These are phyloP conservation scores for Graphilbum ipis-grandicollis DNA, from an alignment of 2,329 filamentous ascomycete genomes.

Conservation along the genomic window DNA sequence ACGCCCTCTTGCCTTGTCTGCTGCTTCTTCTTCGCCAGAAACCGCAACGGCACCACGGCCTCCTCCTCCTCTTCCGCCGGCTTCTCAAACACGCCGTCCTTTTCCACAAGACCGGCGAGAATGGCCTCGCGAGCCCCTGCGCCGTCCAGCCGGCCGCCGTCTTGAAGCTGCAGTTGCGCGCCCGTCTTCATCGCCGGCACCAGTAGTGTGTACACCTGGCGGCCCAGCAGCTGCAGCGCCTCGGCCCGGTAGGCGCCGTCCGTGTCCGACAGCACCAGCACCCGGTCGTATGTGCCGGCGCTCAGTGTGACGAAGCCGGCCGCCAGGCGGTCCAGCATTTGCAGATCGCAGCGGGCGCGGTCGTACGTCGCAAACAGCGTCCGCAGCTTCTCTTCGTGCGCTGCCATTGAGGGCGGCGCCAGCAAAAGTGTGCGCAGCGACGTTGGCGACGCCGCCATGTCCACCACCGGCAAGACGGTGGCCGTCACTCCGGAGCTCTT, in stretches of 20 bases:
- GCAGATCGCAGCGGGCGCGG: conserved; percentile 65
- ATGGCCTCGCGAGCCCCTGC: conserved; percentile 61
- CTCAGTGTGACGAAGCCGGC: conserved; percentile 67
- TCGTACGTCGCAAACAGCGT: conserved; percentile 56
- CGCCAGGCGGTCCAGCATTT: conserved; percentile 91
- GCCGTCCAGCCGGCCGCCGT: conserved; percentile 33
- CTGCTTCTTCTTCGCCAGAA: conserved; percentile 41
- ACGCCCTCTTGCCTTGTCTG: conserved; percentile 1
- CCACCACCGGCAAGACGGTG: too few relatives aligned
- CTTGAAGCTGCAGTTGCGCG: conserved; percentile 51
- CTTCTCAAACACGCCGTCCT: conserved; percentile 57
- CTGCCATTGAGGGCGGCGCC: conserved; percentile 76
- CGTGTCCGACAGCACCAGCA: conserved; percentile 69
- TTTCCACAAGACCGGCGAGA: conserved; percentile 56
- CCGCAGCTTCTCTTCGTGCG: conserved; percentile 63
- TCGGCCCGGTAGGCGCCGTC: conserved; percentile 43
- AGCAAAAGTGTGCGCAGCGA: conserved; percentile 23
- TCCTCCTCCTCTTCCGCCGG: conserved; percentile 41
- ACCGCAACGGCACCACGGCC: conserved; percentile 43
- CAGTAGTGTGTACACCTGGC: conserved; percentile 51
- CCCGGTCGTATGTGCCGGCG: conserved; percentile 58
- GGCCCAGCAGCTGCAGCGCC: conserved; percentile 40
- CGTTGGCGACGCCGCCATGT: not conserved
- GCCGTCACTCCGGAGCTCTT: too few relatives aligned
- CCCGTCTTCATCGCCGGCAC: conserved; percentile 54